Evolutionary conservation across 129 eudicot genomes (phyloP), one percentile per base, ranked within the genome.

Genomic region (Gnaphalium uliginosum): DNA sequence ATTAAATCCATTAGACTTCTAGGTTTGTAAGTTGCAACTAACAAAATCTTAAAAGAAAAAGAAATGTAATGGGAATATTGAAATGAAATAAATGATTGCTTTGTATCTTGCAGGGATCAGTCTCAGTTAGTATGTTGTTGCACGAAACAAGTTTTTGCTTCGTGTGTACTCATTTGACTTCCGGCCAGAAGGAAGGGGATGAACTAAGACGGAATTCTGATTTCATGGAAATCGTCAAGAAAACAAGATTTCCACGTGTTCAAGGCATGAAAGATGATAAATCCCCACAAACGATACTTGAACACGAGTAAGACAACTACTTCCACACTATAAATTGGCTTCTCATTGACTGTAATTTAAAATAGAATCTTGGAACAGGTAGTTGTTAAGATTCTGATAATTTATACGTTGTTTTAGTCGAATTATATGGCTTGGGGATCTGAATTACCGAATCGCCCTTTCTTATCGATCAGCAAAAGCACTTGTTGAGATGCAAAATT

Each of bases 71-170:
- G 11, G 54, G 17, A 35, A 6, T 25, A 54, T 18, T 63, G 41
- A 17, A 29, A 60, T 46, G 59, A 25, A 19, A 37, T 2, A 5
- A 27, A 63, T 77, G 8, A 19, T 18, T 22, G 17, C 8, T 24
- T 21, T 67, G n/a, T 39, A 59, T 68, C 3, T 78, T 85, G 72
- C 89, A 93, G 98, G 98, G 98, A 71, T 93, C 98, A 22, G 88
- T 93, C 50, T 88, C 98, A 0, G 89, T 93, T 66, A 93, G 98
- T 73, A 93, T 94, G 97, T 68, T 81, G 83, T 73, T 94, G 84
- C 97, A 94, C 71, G 88, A 94, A 84, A 94, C 98, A 21, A 94
- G 98, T 75, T 92, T 94, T 71, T 94, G 98, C 84, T 94, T 94
- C 39, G 90, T 94, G 43, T 94, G 98, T 74, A 90, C 85, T 75